Percentiles rank a stretch among this genome's conserved stretches.
These are phyloP conservation scores for Vanilla planifolia DNA, from an alignment of 106 monocot genomes.

Conservation along the genomic window DNA sequence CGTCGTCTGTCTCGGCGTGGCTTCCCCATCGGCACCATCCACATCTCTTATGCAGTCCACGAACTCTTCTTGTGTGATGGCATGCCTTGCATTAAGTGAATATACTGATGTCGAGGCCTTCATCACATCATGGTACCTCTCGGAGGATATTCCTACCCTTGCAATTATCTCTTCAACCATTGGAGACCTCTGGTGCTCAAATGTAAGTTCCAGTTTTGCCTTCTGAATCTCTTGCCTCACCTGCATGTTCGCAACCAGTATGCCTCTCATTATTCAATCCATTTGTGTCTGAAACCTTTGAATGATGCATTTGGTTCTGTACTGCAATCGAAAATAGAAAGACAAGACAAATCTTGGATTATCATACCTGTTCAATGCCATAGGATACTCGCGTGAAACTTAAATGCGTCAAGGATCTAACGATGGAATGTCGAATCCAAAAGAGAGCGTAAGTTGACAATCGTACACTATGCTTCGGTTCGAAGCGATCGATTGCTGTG, in stretches of 20 bases:
- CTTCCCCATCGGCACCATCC: slow-evolving; percentile 48
- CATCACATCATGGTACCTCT: slow-evolving; percentile 67
- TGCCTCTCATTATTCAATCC: too few relatives aligned
- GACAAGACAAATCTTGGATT: neutral
- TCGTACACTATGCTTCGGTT: slow-evolving; percentile 72
- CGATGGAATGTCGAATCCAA: slow-evolving; percentile 90
- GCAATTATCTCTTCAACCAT: slow-evolving; percentile 65
- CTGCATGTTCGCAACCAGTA: too few relatives aligned
- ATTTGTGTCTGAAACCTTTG: too few relatives aligned
- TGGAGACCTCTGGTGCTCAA: slow-evolving; percentile 62
- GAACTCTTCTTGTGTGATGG: slow-evolving; percentile 82
- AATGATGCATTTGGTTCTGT: too few relatives aligned
- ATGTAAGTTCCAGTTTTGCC: slow-evolving; percentile 49
- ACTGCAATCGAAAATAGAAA: neutral
- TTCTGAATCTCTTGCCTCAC: too few relatives aligned
- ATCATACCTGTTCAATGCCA: slow-evolving; percentile 77
- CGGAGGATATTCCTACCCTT: slow-evolving; percentile 49
- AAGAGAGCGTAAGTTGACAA: slow-evolving; percentile 83
- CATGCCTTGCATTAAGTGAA: slow-evolving; percentile 66
- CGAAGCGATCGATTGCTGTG: slow-evolving; percentile 77
- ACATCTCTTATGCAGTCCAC: slow-evolving; percentile 63
- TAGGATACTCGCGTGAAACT: slow-evolving; percentile 76
- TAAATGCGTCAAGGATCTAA: slow-evolving; percentile 63
- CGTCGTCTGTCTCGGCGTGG: slow-evolving; percentile 46
- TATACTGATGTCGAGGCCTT: slow-evolving; percentile 62